A percentile compares a stretch with the other conserved stretches of the same genome.
These are phyloP conservation scores for Aegilops sharonensis DNA, from an alignment of 176 grass and related monocot species.

Conservation along the genomic window DNA sequence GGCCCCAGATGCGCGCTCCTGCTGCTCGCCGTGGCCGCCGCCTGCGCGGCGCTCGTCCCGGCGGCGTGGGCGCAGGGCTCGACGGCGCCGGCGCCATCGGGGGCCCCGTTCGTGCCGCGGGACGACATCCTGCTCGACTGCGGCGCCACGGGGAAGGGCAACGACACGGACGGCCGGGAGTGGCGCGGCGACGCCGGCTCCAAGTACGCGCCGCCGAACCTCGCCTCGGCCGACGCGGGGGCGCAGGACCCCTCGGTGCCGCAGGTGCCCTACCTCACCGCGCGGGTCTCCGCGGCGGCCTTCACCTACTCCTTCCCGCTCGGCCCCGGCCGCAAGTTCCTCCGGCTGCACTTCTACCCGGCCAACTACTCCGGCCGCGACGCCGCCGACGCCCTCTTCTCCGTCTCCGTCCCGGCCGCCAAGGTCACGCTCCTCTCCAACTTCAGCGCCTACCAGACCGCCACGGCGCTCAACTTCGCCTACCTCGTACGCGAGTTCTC, in stretches of 20 bases:
- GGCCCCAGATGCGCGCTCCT: neutral
- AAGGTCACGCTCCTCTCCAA: constrained; percentile 65
- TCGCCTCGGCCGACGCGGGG: constrained; percentile 12
- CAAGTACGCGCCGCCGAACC: constrained; percentile 51
- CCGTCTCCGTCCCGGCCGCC: constrained; percentile 46
- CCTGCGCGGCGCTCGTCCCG: neutral
- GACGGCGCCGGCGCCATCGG: neutral
- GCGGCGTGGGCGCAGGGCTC: constrained; percentile 22
- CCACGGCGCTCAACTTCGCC: constrained; percentile 41
- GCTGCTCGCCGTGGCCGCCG: neutral
- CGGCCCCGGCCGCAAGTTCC: constrained; percentile 65
- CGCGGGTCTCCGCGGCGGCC: constrained; percentile 55
- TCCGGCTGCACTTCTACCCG: constrained; percentile 88
- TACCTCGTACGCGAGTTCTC: constrained; percentile 72
- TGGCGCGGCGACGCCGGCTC: constrained; percentile 62
- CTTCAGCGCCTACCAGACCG: constrained; percentile 80
- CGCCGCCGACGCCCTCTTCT: constrained; percentile 71
- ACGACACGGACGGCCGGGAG: constrained; percentile 45
- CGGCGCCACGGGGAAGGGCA: constrained; percentile 45
- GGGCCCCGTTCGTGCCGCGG: constrained; percentile 39
- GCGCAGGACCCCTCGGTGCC: constrained; percentile 57
- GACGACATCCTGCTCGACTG: constrained; percentile 76
- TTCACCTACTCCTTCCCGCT: constrained; percentile 94
- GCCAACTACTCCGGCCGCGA: constrained; percentile 46
- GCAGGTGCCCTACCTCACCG: constrained; percentile 71